Percentiles rank a stretch among this genome's conserved stretches.
Evolutionary conservation across 805 yeast genomes (phyloP).

Genomic region (Ascoidea asiatica): DNA sequence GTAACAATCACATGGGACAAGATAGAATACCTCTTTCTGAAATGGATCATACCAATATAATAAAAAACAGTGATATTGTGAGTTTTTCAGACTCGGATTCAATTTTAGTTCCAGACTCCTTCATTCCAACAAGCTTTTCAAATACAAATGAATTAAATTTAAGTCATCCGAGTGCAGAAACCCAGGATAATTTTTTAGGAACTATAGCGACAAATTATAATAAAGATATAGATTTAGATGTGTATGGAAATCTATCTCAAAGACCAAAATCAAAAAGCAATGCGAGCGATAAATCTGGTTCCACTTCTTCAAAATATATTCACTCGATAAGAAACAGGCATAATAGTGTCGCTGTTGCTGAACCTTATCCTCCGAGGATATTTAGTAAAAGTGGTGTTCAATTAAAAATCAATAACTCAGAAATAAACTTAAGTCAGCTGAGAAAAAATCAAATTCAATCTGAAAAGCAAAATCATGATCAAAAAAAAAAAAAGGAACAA

Average conservation of each 20-base stretch:
- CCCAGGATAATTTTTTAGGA: no score
- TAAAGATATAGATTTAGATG: no score
- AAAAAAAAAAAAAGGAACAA: not conserved
- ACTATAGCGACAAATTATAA: no score
- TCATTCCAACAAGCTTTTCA: no score
- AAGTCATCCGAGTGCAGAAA: no score
- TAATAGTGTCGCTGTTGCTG: not conserved
- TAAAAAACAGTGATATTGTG: not conserved
- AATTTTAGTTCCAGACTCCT: no score
- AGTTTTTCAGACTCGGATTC: not conserved
- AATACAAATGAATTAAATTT: no score
- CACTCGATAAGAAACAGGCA: not conserved
- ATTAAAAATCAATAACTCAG: not conserved
- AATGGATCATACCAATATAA: slow-evolving; percentile 4
- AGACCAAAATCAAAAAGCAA: not conserved
- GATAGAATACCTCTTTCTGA: slow-evolving; percentile 1
- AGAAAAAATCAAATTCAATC: not conserved
- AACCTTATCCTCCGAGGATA: no score
- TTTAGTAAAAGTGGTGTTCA: no score
- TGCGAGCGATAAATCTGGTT: not conserved
- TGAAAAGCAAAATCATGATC: slow-evolving; percentile 1
- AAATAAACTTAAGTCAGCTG: not conserved
- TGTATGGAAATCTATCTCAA: no score
- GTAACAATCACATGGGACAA: slow-evolving; percentile 1
- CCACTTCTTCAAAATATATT: not conserved